Evolutionary conservation across 805 yeast genomes (phyloP).

Genomic region (Wickerhamiella lipophila): DNA sequence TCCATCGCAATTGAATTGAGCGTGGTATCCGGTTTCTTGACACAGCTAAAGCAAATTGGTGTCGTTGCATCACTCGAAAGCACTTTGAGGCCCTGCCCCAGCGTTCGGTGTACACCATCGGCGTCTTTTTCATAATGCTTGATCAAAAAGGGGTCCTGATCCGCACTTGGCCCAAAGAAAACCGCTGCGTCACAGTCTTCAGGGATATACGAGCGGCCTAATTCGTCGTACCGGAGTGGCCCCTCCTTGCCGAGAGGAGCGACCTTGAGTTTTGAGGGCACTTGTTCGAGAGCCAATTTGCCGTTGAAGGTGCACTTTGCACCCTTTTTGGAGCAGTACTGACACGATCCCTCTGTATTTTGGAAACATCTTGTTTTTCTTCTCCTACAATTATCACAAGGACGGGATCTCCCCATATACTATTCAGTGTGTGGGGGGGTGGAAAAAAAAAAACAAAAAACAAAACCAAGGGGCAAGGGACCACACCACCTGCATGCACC

Average conservation of each 20-base stretch:
- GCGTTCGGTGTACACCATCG: constrained; percentile 20
- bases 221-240: constrained; percentile 10
- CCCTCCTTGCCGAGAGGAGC: constrained; percentile 10
- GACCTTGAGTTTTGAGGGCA: constrained; percentile 12
- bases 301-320: constrained; percentile 11
- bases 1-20: neutral
- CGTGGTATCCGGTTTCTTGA: constrained; percentile 12
- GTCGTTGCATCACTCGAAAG: constrained; percentile 19
- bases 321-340: constrained; percentile 9
- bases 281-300: neutral
- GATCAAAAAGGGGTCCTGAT: constrained; percentile 26
- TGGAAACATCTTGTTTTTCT: constrained; percentile 14
- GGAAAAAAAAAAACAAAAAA: neutral
- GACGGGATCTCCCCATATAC: constrained; percentile 7
- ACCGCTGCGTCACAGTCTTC: constrained; percentile 21
- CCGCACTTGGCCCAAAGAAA: constrained; percentile 25
- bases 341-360: constrained; percentile 4
- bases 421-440: neutral
- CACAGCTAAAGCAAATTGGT: constrained; percentile 23
- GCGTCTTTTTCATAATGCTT: constrained; percentile 21
- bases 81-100: constrained; percentile 23
- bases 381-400: constrained; percentile 14
- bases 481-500: neutral
- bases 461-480: neutral
- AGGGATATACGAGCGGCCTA: constrained; percentile 19